These are phyloP conservation scores for Gleditsia sinensis DNA, from an alignment of 306 rosid genomes.

Conservation along the genomic window DNA sequence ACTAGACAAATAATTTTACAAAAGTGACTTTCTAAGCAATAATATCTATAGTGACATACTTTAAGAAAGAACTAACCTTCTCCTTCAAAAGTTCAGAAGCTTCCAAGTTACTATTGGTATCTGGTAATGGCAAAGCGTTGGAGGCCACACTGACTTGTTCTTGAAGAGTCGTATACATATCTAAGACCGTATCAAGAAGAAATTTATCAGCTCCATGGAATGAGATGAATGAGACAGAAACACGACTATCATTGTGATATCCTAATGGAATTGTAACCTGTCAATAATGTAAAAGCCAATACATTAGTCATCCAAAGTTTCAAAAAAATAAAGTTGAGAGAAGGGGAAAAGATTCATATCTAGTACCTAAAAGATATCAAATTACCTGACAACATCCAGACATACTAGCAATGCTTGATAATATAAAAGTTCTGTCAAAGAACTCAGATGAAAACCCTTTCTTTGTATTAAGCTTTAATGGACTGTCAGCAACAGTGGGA, in stretches of 20 bases:
- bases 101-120: conserved; percentile 62
- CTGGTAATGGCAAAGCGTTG: conserved; percentile 43
- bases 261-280: conserved; percentile 81
- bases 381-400: conserved; percentile 80
- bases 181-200: conserved; percentile 84
- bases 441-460: conserved; percentile 46
- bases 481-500: conserved; percentile 53
- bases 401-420: conserved; percentile 57
- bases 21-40: not conserved
- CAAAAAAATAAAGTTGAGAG: conserved; percentile 15
- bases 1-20: not conserved
- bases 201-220: conserved; percentile 76
- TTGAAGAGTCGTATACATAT: conserved; percentile 61
- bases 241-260: conserved; percentile 54
- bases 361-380: conserved; percentile 26
- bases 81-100: conserved; percentile 78
- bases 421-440: conserved; percentile 42
- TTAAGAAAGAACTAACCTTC: conserved; percentile 53
- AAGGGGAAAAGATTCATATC: conserved; percentile 9
- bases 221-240: conserved; percentile 69
- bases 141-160: conserved; percentile 54
- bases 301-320: conserved; percentile 14
- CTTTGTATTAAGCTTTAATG: conserved; percentile 44
- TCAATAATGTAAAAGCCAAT: conserved; percentile 19
- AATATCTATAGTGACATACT: not conserved